Base-by-base conservation (phyloP, 202 grass and related monocot species). In the Hordeum pubiflorum region DNA sequence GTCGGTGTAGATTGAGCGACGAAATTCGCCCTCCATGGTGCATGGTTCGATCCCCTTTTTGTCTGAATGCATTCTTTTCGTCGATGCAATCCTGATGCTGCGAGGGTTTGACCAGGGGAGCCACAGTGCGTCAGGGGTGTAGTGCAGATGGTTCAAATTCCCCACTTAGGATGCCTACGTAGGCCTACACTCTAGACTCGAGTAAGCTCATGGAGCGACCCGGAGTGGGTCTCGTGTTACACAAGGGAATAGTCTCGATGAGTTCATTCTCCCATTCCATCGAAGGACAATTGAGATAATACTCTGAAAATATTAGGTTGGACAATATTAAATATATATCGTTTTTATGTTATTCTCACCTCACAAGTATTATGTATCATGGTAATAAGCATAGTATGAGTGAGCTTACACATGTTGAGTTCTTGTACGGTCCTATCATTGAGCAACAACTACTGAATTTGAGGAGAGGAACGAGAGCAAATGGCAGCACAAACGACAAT, bases 401-500 rank as follows among this genome's bases (percentile, higher is more conserved):
- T 54, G 9, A 84, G 87, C 92, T 94, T 86, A 94, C 92, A 39
- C 11, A 67, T 27, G 26, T 34, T 52, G 92, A 83, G 57, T 89
- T 89, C 74, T 91, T 89, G 69, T 86, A 81, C 77, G 78, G 57
- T 57, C 84, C 84, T 81, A 83, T 74, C 54, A 83, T 87, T 23
- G 64, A 63, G 15, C 14, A 50, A 74, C 78, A 81, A 82, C 86
- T 89, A 64, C 89, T 94, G 81, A 94, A 94, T 85, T 91, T 94
- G 37, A 94, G 81, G 26, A 89, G 89, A 40, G 89, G 92, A 79
- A 91, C 55, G 1, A 94, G 86, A 22, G 86, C 83, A 84, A 91
- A 94, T 70, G 91, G 91, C 37, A 94, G 67, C 41, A 89, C 91
- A 87, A 94, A 87, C 17, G 86, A 88, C 60, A 94, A 24, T 65